phyloP scores from a whole-genome alignment of 1,284 basidiomycete species.

The Pulchroboletus neoregius region DNA sequence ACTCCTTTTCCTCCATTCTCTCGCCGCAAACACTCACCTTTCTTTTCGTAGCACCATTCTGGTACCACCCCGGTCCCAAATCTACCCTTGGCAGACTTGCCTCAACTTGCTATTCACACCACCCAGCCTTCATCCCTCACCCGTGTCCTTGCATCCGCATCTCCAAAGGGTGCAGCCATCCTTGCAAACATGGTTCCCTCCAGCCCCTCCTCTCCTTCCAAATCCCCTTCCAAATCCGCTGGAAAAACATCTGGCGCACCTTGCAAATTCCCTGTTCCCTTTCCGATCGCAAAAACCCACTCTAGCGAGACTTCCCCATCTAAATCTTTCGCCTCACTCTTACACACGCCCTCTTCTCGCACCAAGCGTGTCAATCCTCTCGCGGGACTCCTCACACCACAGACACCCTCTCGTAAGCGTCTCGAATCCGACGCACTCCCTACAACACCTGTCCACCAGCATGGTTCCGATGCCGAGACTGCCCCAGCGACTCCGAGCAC shows the following conservation, averaged over 20 bases:
- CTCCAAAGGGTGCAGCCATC: conserved; percentile 53
- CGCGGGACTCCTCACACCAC: conserved; percentile 40
- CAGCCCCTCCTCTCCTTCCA: conserved; percentile 42
- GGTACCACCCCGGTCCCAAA: conserved; percentile 44
- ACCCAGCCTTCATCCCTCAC: conserved; percentile 65
- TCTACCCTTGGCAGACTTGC: conserved; percentile 63
- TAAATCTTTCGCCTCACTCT: conserved; percentile 47
- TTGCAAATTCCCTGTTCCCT: conserved; percentile 47
- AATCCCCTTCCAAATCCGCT: conserved; percentile 44
- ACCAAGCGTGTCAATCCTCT: conserved; percentile 35
- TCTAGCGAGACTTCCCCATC: conserved; percentile 37
- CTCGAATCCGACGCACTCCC: conserved; percentile 42
- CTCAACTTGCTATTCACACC: conserved; percentile 43
- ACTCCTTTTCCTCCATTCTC: conserved; percentile 14
- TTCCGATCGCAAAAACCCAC: conserved; percentile 43
- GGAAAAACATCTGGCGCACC: conserved; percentile 8
- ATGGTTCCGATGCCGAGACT: conserved; percentile 49
- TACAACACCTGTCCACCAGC: conserved; percentile 62
- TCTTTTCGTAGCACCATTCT: conserved; percentile 46
- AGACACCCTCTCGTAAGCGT: conserved; percentile 46
- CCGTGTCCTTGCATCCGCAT: conserved; percentile 62
- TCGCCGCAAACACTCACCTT: conserved; percentile 9
- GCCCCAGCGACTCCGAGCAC: conserved; percentile 65
- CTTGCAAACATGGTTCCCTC: conserved; percentile 45
- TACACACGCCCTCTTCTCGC: conserved; percentile 49